Base-by-base conservation (phyloP, 805 yeast genomes). In the Kuraishia ogatae region DNA sequence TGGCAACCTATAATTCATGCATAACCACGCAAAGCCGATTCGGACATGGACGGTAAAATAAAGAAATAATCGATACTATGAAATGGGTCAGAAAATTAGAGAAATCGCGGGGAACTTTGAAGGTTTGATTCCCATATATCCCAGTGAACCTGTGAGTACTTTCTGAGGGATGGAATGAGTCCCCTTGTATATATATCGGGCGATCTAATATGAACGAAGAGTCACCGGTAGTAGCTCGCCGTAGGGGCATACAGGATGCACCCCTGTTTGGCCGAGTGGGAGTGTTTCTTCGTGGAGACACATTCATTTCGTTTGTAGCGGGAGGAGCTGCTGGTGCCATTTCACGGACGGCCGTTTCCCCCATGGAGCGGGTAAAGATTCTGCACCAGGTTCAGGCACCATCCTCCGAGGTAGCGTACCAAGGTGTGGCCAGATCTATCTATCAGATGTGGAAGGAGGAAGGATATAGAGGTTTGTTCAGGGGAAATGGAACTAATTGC, bases 311-410 rank as follows among this genome's bases (percentile, higher is more conserved):
- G 2, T 76, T 87, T 46, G 56, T 86, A 8, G 79, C 89, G 5
- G 96, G 96, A 17, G 94, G 94, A 6, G 62, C 83, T 8, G 93
- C 85, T 1, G 96, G 96, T 19, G 90, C 90, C 0, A 74, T 86
- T 0, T 88, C 96, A 1, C 76, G 98, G 54, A 93, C 98, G 0
- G 89, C 87, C 1, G 97, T 92, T 5, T 89, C 97, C 13, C 99
- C 99, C 1, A 84, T 93, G 70, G 99, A 93, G 68, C 76, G 99
- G 61, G 96, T 94, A 61, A 93, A 93, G 70, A 94, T 94, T 59
- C 70, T 93, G 24, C 82, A 91, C 62, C 99, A 93, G 70, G 83
- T 94, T 39, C 97, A 93, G 69, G 94, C 88, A 11, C 39, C 62
- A 1, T 58, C 69, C 10, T 8, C n/a, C 22, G 43, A 35, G n/a